Percentiles rank a stretch among this genome's conserved stretches.
Evolutionary conservation across 257 asterid species (phyloP).

Genomic region (Solanum verrucosum): DNA sequence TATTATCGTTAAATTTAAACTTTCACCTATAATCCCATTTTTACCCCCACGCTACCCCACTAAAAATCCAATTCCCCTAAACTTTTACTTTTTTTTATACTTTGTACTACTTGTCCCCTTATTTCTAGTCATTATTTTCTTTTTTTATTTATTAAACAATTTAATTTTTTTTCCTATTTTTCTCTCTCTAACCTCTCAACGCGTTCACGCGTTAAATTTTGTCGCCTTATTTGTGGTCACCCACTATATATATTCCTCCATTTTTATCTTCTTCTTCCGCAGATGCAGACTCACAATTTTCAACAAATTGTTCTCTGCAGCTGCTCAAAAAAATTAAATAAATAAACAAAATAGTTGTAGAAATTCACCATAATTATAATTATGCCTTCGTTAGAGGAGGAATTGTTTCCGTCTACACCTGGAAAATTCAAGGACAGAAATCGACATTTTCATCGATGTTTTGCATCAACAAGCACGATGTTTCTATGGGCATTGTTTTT

Average conservation of each 20-base stretch:
- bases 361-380: neutral
- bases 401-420: slow-evolving; percentile 56
- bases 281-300: slow-evolving; percentile 30
- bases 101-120: neutral
- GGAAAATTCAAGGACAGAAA: slow-evolving; percentile 64
- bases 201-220: slow-evolving; percentile 44
- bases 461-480: slow-evolving; percentile 69
- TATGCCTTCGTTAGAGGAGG: slow-evolving; percentile 51
- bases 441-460: slow-evolving; percentile 55
- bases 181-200: slow-evolving; percentile 17
- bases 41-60: neutral
- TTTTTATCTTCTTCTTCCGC: slow-evolving; percentile 9
- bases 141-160: neutral
- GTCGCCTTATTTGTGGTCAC: slow-evolving; percentile 19
- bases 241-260: slow-evolving; percentile 30
- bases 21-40: neutral
- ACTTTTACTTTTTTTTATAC: neutral
- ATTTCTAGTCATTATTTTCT: neutral
- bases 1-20: neutral
- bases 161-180: neutral
- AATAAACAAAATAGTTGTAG: neutral
- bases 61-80: neutral
- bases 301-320: slow-evolving; percentile 28
- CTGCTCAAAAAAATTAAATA: slow-evolving; percentile 1
- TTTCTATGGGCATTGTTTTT: slow-evolving; percentile 70